Evolutionary conservation across 306 rosid species (phyloP).

Genomic region (Notholithocarpus densiflorus): DNA sequence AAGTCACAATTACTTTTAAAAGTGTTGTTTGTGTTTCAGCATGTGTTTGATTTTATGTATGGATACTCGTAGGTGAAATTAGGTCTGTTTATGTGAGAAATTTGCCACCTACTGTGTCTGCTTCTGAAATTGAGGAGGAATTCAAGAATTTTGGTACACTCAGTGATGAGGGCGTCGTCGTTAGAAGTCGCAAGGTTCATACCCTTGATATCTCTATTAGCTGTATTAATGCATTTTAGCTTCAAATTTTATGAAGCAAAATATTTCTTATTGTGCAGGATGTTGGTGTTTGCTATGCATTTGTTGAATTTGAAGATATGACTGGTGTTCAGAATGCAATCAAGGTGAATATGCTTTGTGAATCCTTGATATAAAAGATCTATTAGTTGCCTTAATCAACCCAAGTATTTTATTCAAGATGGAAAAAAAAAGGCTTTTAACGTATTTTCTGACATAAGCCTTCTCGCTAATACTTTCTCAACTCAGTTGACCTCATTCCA

Average conservation of each 20-base stretch:
- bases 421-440: not conserved
- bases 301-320: conserved; percentile 89
- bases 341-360: conserved; percentile 41
- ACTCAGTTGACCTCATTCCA: not conserved
- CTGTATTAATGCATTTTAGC: conserved; percentile 3
- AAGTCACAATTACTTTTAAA: not conserved
- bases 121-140: conserved; percentile 79
- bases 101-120: conserved; percentile 70
- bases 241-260: conserved; percentile 16
- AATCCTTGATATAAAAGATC: not conserved
- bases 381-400: not conserved
- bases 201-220: conserved; percentile 13
- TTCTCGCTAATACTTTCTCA: not conserved
- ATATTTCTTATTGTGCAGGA: conserved; percentile 54
- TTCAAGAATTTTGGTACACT: conserved; percentile 79
- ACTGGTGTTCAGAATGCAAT: conserved; percentile 84
- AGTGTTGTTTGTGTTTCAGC: not conserved
- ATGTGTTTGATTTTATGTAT: not conserved
- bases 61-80: conserved; percentile 53
- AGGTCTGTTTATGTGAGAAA: conserved; percentile 93
- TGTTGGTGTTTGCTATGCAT: conserved; percentile 96
- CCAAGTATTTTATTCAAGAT: not conserved
- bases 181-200: conserved; percentile 89
- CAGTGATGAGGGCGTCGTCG: conserved; percentile 77
- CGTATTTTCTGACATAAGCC: not conserved